These are phyloP conservation scores for Alnus glutinosa DNA, from an alignment of 306 rosid species.

Conservation along the genomic window DNA sequence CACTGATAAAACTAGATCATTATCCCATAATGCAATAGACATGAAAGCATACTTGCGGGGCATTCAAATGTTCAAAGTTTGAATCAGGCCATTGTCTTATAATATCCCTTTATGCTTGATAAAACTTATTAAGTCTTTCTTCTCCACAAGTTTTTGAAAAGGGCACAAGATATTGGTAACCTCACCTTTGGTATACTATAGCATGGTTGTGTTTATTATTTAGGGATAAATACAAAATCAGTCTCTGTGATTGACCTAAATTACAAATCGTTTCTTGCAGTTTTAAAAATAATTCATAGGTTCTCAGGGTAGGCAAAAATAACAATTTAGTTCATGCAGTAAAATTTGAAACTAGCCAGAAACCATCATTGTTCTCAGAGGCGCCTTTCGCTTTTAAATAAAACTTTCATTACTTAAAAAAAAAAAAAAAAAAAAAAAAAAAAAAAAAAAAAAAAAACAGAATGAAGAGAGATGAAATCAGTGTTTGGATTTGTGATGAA, in stretches of 20 bases:
- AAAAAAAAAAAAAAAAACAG: too few species aligned
- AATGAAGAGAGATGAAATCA: neutral
- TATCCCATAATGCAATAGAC: neutral
- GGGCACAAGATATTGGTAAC: neutral
- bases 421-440: too few species aligned
- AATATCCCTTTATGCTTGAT: neutral
- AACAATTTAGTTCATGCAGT: too few species aligned
- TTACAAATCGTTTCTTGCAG: too few species aligned
- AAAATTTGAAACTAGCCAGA: neutral
- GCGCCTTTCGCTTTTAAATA: too few species aligned
- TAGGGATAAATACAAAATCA: too few species aligned
- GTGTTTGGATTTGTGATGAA: neutral
- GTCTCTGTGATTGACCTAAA: too few species aligned
- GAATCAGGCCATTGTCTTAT: neutral
- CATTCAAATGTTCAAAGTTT: neutral
- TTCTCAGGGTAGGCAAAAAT: too few species aligned
- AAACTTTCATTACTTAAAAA: too few species aligned
- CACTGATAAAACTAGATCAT: neutral
- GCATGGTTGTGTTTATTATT: too few species aligned
- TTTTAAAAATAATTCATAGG: too few species aligned
- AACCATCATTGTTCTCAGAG: conserved; percentile 3
- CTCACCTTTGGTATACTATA: neutral
- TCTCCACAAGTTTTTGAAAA: neutral
- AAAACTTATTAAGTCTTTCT: neutral
- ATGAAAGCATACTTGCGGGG: neutral